phyloP scores from a whole-genome alignment of 75 land plant species.

The Adiantum capillusveneris region DNA sequence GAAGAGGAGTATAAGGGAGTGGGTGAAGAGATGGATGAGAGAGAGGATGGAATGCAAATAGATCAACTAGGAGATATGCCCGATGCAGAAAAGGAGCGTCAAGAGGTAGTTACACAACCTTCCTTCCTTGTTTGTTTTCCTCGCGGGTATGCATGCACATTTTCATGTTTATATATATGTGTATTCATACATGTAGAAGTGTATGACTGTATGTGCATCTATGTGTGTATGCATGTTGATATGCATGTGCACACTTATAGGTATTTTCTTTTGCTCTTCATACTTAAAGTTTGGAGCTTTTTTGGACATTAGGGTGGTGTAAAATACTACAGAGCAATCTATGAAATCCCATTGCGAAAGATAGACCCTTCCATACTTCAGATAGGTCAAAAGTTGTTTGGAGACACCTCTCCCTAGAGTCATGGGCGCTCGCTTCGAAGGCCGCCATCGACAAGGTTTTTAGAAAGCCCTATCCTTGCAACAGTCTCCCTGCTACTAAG shows the following conservation, averaged over 20 bases:
- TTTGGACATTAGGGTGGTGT: slow-evolving; percentile 5
- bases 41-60: neutral
- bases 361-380: slow-evolving; percentile 14
- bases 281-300: neutral
- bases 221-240: too few species aligned
- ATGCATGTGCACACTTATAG: too few species aligned
- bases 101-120: slow-evolving; percentile 1
- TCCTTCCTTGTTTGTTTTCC: too few species aligned
- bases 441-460: neutral
- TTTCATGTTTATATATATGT: too few species aligned
- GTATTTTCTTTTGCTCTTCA: neutral
- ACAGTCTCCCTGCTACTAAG: neutral
- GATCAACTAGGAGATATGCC: neutral
- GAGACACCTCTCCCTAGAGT: slow-evolving; percentile 16
- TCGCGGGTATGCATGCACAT: too few species aligned
- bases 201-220: too few species aligned
- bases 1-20: neutral
- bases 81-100: slow-evolving; percentile 2
- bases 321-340: slow-evolving; percentile 10
- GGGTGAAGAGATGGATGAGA: slow-evolving; percentile 5
- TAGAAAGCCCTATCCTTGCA: neutral
- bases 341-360: slow-evolving; percentile 25
- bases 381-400: slow-evolving; percentile 15
- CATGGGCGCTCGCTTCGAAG: slow-evolving; percentile 11
- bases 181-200: too few species aligned